Evolutionary conservation across 306 rosid genomes (phyloP), one percentile per base, ranked within the genome.

Genomic region (Glycyrrhiza uralensis): DNA sequence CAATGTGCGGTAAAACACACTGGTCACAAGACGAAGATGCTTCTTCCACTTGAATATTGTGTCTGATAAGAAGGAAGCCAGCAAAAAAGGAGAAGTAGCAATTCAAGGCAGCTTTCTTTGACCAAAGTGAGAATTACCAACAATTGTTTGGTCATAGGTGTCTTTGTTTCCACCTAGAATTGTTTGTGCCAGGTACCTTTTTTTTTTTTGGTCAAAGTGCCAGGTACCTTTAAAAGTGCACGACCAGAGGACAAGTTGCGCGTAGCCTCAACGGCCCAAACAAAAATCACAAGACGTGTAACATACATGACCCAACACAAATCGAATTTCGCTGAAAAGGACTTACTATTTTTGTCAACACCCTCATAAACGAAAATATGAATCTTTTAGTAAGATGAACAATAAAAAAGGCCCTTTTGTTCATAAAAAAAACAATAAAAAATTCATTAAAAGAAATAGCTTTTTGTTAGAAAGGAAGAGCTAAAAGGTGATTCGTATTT

Each of bases 21-120:
- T 9, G 29, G 33, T 29, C 20, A 4, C 2, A 3, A 12, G 11
- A n/a, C n/a, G n/a, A 70, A 54, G 64, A 79, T 72, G 85, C 74
- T 65, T 70, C 78, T 49, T 67, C 70, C 79, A 76, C 62, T n/a
- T 39, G 3, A 42, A 13, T 29, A 7, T n/a, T 60, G 57, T 42
- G 36, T 62, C 45, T 42, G 3, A 54, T 9, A 44, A 44, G 52
- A 62, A 69, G 10, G 75, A 63, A 76, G 67, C 71, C 19, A 39
- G 28, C 74, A 41, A 42, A 59, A 69, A 46, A 56, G 22, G 12
- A 22, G 10, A 4, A 64, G 8, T 3, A 19, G 19, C 29, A 23
- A 38, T 59, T 49, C 20, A 29, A 2, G 55, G 45, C 61, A 30
- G 10, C 50, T 24, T 39, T 77, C 1, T 2, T 76, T 49, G 44